These are phyloP conservation scores for Pseudogymnoascus sp. DNA, from an alignment of 2,329 filamentous ascomycete species.

Conservation along the genomic window DNA sequence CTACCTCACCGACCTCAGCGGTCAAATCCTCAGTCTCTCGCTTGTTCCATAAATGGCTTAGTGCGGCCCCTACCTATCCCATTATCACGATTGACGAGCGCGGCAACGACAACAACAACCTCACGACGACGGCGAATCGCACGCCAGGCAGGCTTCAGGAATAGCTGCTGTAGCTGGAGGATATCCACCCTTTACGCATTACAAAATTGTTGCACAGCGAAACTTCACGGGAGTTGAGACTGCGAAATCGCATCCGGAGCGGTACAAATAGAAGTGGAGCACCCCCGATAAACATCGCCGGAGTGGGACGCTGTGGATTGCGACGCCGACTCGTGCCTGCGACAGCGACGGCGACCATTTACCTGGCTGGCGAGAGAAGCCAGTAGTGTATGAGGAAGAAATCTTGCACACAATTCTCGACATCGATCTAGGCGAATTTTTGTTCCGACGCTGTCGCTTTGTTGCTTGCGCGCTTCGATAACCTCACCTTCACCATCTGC, in stretches of 20 bases:
- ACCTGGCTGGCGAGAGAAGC: neutral
- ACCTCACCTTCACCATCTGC: neutral
- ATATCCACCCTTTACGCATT: neutral
- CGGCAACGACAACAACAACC: neutral
- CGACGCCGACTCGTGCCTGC: neutral
- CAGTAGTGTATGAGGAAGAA: neutral
- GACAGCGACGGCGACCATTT: neutral
- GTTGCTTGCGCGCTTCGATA: neutral
- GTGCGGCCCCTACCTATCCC: constrained; percentile 5
- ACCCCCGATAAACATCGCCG: neutral
- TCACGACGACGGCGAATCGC: neutral
- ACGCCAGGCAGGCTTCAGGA: constrained; percentile 3
- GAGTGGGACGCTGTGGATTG: constrained; percentile 1
- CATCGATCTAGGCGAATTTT: neutral
- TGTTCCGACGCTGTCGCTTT: neutral
- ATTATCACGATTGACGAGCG: constrained; percentile 8
- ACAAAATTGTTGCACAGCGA: constrained; percentile 7
- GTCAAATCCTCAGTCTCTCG: neutral
- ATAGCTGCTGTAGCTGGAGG: constrained; percentile 3
- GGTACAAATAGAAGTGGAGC: constrained; percentile 7
- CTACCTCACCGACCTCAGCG: constrained; percentile 4
- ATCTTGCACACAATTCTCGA: neutral
- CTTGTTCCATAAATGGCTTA: constrained; percentile 5
- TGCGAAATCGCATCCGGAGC: neutral
- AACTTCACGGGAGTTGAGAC: neutral